Base-by-base conservation (phyloP, 768 basidiomycete genomes). In the Mycena chlorophos region DNA sequence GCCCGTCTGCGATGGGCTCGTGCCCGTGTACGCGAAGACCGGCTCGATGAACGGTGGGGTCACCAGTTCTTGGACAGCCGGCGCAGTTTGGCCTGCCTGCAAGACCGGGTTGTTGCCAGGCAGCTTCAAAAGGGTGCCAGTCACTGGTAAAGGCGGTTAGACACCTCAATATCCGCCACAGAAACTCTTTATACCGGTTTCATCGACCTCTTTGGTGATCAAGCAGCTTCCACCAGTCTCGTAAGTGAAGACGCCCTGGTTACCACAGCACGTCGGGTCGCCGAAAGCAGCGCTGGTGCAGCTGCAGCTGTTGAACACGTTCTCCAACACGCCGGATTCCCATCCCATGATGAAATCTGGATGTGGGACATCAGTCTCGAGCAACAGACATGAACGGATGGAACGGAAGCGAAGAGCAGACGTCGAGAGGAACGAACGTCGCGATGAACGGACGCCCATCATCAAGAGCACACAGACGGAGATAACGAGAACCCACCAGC, bases 291-390 rank as follows among this genome's bases (percentile, higher is more conserved):
- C n/a, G n/a, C n/a, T n/a, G 56, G 77, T 73, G 68, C 81, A 83
- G 58, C 77, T 64, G 56, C 82, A 84, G 14, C 75, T 68, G 64
- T 85, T 78, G 16, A 87, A 74, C 20, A 82, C 85, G 3, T 73
- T 75, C 54, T 79, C 75, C 2, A 87, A 73, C 29, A 85, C 75
- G 48, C 78, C 78, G 1, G 65, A 59, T 45, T 83, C 79, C 86
- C 86, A 88, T 16, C 86, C 84, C 58, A 84, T 83, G 51, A 78
- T 68, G 68, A 78, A 84, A 60, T 84, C 80, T 78, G 52, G 37
- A 30, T 8, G 27, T 6, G 50, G 49, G n/a, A n/a, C 13, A 22
- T 46, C 2, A 39, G 20, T 37, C 52, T 19, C 61, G 39, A 27
- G 26, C 8, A 28, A 34, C 39, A 20, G 39, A 40, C 13, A 20